Evolutionary conservation across 2,329 filamentous ascomycete species (phyloP).

Genomic region (Diaporthe capsici): DNA sequence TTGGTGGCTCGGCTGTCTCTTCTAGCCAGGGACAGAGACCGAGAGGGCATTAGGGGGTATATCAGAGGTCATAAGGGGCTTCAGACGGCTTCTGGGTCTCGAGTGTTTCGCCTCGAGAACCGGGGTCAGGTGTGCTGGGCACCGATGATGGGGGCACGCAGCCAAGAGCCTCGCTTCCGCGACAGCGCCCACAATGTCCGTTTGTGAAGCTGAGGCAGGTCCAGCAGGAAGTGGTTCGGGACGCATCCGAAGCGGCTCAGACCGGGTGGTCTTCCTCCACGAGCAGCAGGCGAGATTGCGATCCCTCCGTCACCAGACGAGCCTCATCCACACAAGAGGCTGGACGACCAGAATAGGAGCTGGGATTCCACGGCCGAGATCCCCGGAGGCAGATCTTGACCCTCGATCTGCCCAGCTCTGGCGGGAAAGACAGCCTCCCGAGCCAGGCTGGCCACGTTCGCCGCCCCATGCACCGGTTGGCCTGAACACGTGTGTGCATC

Average conservation of each 20-base stretch:
- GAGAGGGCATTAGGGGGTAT: slow-evolving; percentile 9
- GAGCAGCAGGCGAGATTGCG: slow-evolving; percentile 9
- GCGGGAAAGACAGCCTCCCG: not conserved
- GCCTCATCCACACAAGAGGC: not conserved
- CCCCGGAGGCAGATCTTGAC: slow-evolving; percentile 17
- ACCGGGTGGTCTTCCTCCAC: slow-evolving; percentile 1
- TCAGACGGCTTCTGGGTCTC: slow-evolving; percentile 17
- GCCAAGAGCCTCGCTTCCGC: slow-evolving; percentile 30
- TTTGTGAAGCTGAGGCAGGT: not conserved
- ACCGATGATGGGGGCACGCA: slow-evolving; percentile 19
- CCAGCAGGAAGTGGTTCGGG: slow-evolving; percentile 21
- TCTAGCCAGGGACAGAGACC: slow-evolving; percentile 18
- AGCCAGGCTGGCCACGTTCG: not conserved
- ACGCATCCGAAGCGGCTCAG: slow-evolving; percentile 20
- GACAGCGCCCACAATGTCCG: not conserved
- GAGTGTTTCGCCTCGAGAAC: slow-evolving; percentile 27
- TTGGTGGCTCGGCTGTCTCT: slow-evolving; percentile 13
- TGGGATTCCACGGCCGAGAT: slow-evolving; percentile 26
- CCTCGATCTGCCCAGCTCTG: not conserved
- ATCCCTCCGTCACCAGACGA: slow-evolving; percentile 6
- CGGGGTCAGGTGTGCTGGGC: slow-evolving; percentile 4
- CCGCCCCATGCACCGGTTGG: not conserved
- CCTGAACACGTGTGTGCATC: not conserved
- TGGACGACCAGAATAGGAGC: not conserved
- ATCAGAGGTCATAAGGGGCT: slow-evolving; percentile 7